Evolutionary conservation across 164 flowering plant species (phyloP).

Genomic region (Piper betle): DNA sequence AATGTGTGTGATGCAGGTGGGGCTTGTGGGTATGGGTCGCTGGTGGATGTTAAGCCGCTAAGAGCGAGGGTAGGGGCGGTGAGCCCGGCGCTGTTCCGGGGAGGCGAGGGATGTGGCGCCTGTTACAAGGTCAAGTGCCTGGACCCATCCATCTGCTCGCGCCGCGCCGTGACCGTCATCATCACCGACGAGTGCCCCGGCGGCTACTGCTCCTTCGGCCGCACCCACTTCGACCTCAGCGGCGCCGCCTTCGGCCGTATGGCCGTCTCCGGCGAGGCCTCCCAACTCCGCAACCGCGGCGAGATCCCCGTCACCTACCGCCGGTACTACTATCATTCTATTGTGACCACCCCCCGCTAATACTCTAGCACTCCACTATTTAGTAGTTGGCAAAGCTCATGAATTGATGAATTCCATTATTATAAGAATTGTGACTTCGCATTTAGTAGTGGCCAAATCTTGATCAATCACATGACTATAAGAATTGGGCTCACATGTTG

Average conservation of each 20-base stretch:
- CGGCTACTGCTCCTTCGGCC: constrained; percentile 45
- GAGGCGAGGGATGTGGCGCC: constrained; percentile 92
- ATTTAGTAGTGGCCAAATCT: too few species aligned
- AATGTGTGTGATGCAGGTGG: constrained; percentile 40
- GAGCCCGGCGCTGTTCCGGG: constrained; percentile 65
- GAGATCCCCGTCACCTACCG: constrained; percentile 51
- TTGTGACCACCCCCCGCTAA: too few species aligned
- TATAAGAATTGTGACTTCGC: too few species aligned
- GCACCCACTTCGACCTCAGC: constrained; percentile 80
- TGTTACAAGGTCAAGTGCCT: constrained; percentile 86
- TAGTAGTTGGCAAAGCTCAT: too few species aligned
- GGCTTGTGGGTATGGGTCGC: constrained; percentile 91
- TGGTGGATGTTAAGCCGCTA: constrained; percentile 80
- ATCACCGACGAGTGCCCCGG: constrained; percentile 95
- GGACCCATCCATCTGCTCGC: constrained; percentile 58
- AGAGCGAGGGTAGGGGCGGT: constrained; percentile 87
- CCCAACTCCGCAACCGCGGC: constrained; percentile 69
- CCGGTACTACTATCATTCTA: constrained; percentile 26
- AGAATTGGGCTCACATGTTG: too few species aligned
- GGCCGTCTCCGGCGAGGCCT: constrained; percentile 58
- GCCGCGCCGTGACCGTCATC: constrained; percentile 78
- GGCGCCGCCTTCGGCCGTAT: constrained; percentile 90
- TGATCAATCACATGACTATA: too few species aligned
- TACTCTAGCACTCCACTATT: too few species aligned
- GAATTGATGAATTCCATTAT: too few species aligned